Evolutionary conservation across 805 yeast genomes (phyloP).

Genomic region (Candida sithepensis): DNA sequence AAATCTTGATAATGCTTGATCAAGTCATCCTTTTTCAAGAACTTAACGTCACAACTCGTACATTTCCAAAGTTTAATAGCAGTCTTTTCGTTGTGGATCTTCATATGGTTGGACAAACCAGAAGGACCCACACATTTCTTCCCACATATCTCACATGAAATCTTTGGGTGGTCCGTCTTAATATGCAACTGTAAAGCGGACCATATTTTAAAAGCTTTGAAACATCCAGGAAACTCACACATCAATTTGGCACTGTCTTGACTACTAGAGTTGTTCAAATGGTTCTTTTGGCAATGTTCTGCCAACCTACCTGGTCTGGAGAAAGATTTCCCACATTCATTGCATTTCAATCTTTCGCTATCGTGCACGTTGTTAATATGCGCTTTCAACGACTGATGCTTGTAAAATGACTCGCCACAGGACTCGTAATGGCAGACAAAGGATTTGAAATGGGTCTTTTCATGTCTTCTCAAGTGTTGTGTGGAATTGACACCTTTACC

Average conservation of each 20-base stretch:
- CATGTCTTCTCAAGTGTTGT: constrained; percentile 84
- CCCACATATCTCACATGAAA: constrained; percentile 61
- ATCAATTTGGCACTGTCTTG: constrained; percentile 42
- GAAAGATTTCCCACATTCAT: constrained; percentile 61
- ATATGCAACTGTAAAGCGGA: constrained; percentile 68
- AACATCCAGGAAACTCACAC: constrained; percentile 64
- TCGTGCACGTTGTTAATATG: constrained; percentile 67
- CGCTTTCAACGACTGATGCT: constrained; percentile 70
- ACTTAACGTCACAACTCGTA: constrained; percentile 44
- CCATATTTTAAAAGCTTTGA: constrained; percentile 62
- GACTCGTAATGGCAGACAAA: constrained; percentile 56
- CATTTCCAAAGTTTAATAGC: constrained; percentile 68
- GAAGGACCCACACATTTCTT: constrained; percentile 69
- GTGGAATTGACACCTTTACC: constrained; percentile 75
- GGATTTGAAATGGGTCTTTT: constrained; percentile 70
- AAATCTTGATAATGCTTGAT: constrained; percentile 50
- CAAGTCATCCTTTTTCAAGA: constrained; percentile 54
- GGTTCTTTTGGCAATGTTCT: constrained; percentile 64
- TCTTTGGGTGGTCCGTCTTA: constrained; percentile 68
- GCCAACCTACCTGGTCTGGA: constrained; percentile 61
- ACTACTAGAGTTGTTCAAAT: constrained; percentile 29
- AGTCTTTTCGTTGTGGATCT: constrained; percentile 54
- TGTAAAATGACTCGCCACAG: constrained; percentile 67
- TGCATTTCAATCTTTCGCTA: constrained; percentile 48
- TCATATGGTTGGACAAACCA: constrained; percentile 72